Evolutionary conservation across 1,284 basidiomycete genomes (phyloP), one percentile per base, ranked within the genome.

Genomic region (Fomitopsis pinicola): DNA sequence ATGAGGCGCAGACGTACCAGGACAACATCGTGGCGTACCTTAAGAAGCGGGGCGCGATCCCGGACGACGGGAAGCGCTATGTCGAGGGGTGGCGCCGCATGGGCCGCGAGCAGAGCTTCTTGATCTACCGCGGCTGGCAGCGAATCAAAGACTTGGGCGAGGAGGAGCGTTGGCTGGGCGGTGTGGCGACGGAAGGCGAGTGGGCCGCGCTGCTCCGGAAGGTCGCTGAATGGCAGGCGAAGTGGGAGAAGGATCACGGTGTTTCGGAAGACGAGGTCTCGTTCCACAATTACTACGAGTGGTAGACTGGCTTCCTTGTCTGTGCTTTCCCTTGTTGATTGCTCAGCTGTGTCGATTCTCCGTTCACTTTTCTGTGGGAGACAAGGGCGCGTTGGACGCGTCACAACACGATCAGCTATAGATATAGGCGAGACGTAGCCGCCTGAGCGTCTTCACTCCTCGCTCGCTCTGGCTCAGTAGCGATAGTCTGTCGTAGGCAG

Each of bases 21-120:
- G 80, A 84, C 59, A 67, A 69, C 17, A 70, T 85, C 1, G 74
- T 84, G 17, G 72, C 75, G 19, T 77, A 76, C 60, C 68, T 85
- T 57, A 81, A 82, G 68, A 64, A 71, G 52, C 67, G 71, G 60
- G 76, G 76, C 44, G 76, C 71, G 8, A 70, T 82, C 42, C 76
- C 78, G 10, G 64, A 79, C 56, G 74, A 78, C 50, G 79, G 79
- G 2, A 71, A 68, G 63, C 77, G 76, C 28, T 84, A 74, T 61
- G 82, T 83, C 4, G 82, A 84, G 67, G 59, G 68, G 9, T 84
- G 83, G 84, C 69, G 82, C 46, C 72, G 78, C 42, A 69, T 76
- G 59, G 72, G 71, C 1, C 66, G 72, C 45, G 63, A 65, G 8
- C 75, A 79, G 44, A 63, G 68, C 5, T 68, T 56, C 28, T 35